Percentiles rank a stretch among this genome's conserved stretches.
Conservation (phyloP, 2,329 filamentous ascomycete genomes). For the Tolypocladium sp. region DNA sequence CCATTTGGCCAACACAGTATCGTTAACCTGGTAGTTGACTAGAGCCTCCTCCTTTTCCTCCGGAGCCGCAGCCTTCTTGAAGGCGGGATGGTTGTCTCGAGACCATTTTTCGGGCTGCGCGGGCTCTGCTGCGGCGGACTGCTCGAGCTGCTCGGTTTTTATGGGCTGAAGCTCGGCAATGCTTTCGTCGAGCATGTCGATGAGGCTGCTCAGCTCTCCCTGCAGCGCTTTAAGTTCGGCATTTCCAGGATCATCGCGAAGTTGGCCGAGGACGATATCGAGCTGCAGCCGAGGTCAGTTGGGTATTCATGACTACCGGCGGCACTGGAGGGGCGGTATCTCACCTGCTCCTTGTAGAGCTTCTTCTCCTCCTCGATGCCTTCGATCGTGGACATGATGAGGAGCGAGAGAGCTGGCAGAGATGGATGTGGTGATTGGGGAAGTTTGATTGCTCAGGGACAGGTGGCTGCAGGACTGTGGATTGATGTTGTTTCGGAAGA, state of each 20-base stretch:
- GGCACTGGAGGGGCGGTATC: constrained; percentile 7
- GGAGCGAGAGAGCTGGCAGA: neutral
- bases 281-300: constrained; percentile 42
- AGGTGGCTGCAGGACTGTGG: neutral
- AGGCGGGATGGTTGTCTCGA: constrained; percentile 71
- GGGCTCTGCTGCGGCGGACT: constrained; percentile 33
- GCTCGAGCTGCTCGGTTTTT: constrained; percentile 31
- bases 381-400: constrained; percentile 21
- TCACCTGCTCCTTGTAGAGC: constrained; percentile 48
- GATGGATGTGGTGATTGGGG: neutral
- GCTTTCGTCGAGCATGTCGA: constrained; percentile 68
- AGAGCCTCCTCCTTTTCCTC: constrained; percentile 46
- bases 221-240: constrained; percentile 68
- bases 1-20: constrained; percentile 87
- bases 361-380: constrained; percentile 43
- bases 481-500: neutral
- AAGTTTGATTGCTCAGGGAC: neutral
- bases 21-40: constrained; percentile 72
- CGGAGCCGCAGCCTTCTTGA: constrained; percentile 41
- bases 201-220: constrained; percentile 72
- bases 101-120: constrained; percentile 65
- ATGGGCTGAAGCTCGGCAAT: constrained; percentile 67
- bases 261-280: constrained; percentile 65
- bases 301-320: neutral
- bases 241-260: constrained; percentile 74